Evolutionary conservation across 192 early-diverging fungal genomes (phyloP).

Genomic region (Coemansia sp.): DNA sequence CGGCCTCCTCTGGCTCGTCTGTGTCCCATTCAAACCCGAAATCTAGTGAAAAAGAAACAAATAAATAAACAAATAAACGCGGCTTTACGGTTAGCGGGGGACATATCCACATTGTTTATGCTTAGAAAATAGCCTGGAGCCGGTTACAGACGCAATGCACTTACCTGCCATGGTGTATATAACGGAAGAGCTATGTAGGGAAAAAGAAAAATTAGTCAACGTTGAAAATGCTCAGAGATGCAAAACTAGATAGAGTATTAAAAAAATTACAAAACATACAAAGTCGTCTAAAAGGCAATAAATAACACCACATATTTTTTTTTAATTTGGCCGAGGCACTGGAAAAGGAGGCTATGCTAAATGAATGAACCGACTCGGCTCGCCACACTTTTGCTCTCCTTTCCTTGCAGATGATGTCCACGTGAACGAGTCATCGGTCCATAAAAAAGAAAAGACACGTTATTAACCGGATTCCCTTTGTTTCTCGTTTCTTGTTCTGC

Average conservation of each 20-base stretch:
- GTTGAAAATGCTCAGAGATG: neutral
- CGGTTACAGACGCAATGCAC: neutral
- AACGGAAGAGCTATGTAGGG: neutral
- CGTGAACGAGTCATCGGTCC: neutral
- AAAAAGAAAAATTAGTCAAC: neutral
- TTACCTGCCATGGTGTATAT: constrained; percentile 6
- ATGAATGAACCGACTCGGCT: neutral
- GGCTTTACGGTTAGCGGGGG: too few relatives aligned
- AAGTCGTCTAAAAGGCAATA: too few relatives aligned
- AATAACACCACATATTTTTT: too few relatives aligned
- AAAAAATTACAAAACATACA: neutral
- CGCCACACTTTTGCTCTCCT: neutral
- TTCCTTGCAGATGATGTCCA: neutral
- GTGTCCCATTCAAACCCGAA: constrained; percentile 51
- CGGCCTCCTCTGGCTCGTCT: constrained; percentile 8
- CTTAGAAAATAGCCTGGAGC: neutral
- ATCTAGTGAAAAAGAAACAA: constrained; percentile 16
- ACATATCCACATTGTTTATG: too few relatives aligned
- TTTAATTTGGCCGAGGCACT: too few relatives aligned
- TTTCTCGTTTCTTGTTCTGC: too few relatives aligned
- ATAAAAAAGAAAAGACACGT: neutral
- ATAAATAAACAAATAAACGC: neutral
- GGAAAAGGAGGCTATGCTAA: too few relatives aligned
- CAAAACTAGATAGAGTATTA: neutral
- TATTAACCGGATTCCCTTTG: too few relatives aligned